Base-by-base conservation (phyloP, 2,329 filamentous ascomycete genomes). In the Shiraia bambusicola region DNA sequence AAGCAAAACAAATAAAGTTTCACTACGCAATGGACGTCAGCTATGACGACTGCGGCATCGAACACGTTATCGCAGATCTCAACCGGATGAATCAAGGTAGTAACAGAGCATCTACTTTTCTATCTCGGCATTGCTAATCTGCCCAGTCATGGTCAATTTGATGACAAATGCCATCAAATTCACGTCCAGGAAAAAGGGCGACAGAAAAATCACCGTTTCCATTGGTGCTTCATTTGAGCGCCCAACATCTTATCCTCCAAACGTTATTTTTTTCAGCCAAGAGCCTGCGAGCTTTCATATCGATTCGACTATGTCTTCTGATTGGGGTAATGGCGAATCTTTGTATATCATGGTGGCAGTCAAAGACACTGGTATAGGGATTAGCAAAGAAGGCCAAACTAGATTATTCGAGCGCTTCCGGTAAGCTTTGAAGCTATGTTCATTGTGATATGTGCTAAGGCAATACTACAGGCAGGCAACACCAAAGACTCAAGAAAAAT, bases 141-240 rank as follows among this genome's bases (percentile, higher is more conserved):
- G 7, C 25, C 7, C 19, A 64, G 70, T 76, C 2, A 41, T 75
- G 31, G 65, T 69, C 24, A 70, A 70, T 14, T 49, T 75, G 1
- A 64, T 76, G 10, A 75, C 73, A 2, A 75, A 75, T 36, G 69
- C 70, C 0, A 71, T 76, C 40, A 76, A 76, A 30, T 76, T 76
- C 45, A 76, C 72, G 0, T 48, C 62, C 2, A 66, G 60, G 39
- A 69, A 71, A 41, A 56, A 67, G 3, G 59, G 67, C 0, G 60
- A 61, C 3, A 59, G 68, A 1, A 64, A 65, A 11, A 72, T 76
- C 27, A 68, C 58, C 0, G 66, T 76, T 3, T 70, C 60, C 6
- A 58, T 75, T 32, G 71, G 71, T 4, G 72, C 71, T 13, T 63
- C 63, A 1, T 13, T 41, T 4, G 47, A 69, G 17, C 61, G 66